These are phyloP conservation scores for Coprinellus aureogranulatus DNA, from an alignment of 768 basidiomycete species.

Conservation along the genomic window DNA sequence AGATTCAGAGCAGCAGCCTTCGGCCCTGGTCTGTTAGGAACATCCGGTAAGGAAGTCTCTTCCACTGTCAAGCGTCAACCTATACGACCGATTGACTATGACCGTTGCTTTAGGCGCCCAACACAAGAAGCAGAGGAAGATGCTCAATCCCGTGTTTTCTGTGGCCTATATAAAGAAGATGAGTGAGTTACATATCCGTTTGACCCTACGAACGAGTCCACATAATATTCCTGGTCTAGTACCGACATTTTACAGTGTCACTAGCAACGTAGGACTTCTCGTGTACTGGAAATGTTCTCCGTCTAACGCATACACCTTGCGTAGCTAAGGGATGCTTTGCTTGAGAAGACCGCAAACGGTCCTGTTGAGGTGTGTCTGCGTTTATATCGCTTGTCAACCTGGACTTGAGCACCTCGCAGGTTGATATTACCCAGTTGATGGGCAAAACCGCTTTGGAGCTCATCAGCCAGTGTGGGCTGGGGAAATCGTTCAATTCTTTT, in stretches of 20 bases:
- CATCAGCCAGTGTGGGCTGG: constrained; percentile 28
- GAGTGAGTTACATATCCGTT: constrained; percentile 3
- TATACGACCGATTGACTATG: no score
- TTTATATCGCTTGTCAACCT: no score
- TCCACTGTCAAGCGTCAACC: neutral
- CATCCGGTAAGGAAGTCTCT: neutral
- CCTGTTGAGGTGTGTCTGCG: no score
- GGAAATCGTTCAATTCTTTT: constrained; percentile 36
- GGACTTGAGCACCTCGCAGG: no score
- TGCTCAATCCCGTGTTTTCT: constrained; percentile 29
- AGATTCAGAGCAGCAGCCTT: neutral
- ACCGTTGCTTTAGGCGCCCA: constrained; percentile 18
- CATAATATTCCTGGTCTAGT: neutral
- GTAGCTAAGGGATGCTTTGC: no score
- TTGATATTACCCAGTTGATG: no score
- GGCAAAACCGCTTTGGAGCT: constrained; percentile 16
- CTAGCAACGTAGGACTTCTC: constrained; percentile 15
- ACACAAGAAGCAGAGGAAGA: constrained; percentile 27
- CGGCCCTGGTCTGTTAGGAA: neutral
- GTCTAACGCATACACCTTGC: no score
- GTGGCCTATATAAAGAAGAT: constrained; percentile 21
- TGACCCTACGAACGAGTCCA: neutral
- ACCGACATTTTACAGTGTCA: neutral
- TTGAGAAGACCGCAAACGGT: no score
- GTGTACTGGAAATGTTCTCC: no score